Base-by-base conservation (phyloP, 306 rosid genomes). In the Hippophae rhamnoides region DNA sequence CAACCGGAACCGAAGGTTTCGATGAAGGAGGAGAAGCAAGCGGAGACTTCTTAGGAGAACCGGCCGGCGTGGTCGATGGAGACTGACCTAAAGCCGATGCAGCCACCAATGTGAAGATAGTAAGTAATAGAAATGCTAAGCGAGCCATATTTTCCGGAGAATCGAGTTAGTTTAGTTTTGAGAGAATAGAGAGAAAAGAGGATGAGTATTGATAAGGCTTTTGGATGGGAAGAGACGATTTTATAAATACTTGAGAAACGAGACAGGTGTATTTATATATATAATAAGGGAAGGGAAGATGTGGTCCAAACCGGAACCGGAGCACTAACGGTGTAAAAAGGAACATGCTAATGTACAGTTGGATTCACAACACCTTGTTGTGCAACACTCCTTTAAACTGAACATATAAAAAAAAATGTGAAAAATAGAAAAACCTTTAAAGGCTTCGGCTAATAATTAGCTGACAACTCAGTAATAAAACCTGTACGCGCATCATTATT, bases 71-170 rank as follows among this genome's bases (percentile, higher is more conserved):
- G n/a, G 62, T 45, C 0, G 67, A 13, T 1, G 84, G 75, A 2
- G 77, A 63, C 2, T 76, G 78, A 26, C 67, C 85, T 7, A 75
- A 13, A 48, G 81, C 74, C 13, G 65, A 54, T 58, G 71, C 59
- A 23, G 80, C 77, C 7, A 84, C 47, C 40, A 85, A 38, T 6
- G 80, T 55, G 49, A 78, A 0, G 10, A 74, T 6, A 10, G 72
- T 8, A 63, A 83, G 0, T 18, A 71, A 3, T 18, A 68, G 54
- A 49, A 81, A 57, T 0, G 79, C 43, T 1, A 74, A 38, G 72
- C 64, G 60, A 27, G 96, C 89, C 98, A 92, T 89, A 13, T 31
- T 6, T 5, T 14, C 0, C 38, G 38, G 38, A 31, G 5, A 31
- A 44, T 31, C 18, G 53, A 49, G 23, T 43, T 43, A 10, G 7